These are phyloP conservation scores for Calendula officinalis DNA, from an alignment of 129 eudicot genomes.

Conservation along the genomic window DNA sequence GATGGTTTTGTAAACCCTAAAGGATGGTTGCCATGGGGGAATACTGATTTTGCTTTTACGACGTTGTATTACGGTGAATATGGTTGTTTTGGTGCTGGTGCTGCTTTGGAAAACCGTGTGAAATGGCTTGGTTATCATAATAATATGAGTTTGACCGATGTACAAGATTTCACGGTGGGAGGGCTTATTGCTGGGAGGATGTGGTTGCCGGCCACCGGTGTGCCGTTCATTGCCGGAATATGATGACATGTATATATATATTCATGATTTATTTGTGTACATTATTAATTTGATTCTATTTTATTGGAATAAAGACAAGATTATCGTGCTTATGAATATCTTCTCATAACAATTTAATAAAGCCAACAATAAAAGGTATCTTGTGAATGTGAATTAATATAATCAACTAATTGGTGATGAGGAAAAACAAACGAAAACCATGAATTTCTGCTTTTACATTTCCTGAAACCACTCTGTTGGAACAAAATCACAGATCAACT, in stretches of 20 bases:
- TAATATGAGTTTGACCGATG: constrained; percentile 34
- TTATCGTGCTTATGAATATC: background rate
- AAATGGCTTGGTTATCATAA: constrained; percentile 67
- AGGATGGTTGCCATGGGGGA: constrained; percentile 78
- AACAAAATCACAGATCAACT: too few relatives aligned
- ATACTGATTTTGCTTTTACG: constrained; percentile 45
- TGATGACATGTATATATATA: constrained; percentile 27
- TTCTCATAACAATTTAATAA: background rate
- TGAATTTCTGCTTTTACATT: background rate
- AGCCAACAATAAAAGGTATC: background rate
- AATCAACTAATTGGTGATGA: background rate
- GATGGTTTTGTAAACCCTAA: constrained; percentile 42
- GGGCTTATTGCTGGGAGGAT: constrained; percentile 62
- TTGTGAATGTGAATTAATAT: background rate
- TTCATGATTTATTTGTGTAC: constrained; percentile 23
- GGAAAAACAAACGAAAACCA: background rate
- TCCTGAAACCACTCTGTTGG: too few relatives aligned
- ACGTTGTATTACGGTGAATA: constrained; percentile 90
- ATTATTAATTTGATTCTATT: constrained; percentile 28
- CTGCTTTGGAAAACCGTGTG: constrained; percentile 48
- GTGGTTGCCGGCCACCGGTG: constrained; percentile 78
- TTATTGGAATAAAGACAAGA: constrained; percentile 11
- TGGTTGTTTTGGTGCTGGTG: constrained; percentile 56
- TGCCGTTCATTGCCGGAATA: constrained; percentile 63
- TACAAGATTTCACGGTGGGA: constrained; percentile 57